A percentile compares a stretch with the other conserved stretches of the same genome.
Evolutionary conservation across 257 asterid species (phyloP).

Genomic region (Nicotiana benthamiana): DNA sequence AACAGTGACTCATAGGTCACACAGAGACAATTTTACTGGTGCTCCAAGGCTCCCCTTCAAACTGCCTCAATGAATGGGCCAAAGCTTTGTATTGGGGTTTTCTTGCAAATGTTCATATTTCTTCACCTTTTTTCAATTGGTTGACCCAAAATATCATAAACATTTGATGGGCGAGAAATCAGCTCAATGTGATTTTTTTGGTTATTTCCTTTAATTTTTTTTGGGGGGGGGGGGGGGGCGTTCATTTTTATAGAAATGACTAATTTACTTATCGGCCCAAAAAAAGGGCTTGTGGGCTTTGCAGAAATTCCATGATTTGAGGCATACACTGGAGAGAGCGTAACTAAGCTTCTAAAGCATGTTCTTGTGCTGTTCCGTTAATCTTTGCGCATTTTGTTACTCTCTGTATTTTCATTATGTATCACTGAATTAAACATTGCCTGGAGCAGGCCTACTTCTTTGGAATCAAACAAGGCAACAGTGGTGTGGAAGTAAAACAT

Average conservation of each 20-base stretch:
- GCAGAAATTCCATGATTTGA: constrained; percentile 30
- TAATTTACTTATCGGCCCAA: not conserved
- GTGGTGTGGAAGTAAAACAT: constrained; percentile 66
- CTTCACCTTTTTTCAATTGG: not conserved
- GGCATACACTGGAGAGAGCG: not conserved
- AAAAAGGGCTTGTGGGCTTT: constrained; percentile 21
- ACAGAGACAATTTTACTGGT: too few species aligned
- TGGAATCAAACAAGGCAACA: constrained; percentile 89
- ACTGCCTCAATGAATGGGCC: not conserved
- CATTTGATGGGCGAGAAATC: not conserved
- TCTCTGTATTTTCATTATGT: not conserved
- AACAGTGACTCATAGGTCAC: too few species aligned
- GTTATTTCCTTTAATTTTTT: not conserved
- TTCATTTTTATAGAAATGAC: not conserved
- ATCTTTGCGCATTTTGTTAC: not conserved
- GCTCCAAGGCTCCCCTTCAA: not conserved
- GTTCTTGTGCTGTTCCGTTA: not conserved
- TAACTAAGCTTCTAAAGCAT: constrained; percentile 1
- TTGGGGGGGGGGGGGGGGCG: not conserved
- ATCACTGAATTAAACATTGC: not conserved
- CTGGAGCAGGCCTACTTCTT: constrained; percentile 61
- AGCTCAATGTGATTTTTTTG: not conserved
- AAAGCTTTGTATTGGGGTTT: not conserved
- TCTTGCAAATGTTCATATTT: not conserved
- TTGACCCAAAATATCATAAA: not conserved